Conservation (phyloP, 1,284 basidiomycete genomes). For the Sporisorium iseilematis-ciliati region DNA sequence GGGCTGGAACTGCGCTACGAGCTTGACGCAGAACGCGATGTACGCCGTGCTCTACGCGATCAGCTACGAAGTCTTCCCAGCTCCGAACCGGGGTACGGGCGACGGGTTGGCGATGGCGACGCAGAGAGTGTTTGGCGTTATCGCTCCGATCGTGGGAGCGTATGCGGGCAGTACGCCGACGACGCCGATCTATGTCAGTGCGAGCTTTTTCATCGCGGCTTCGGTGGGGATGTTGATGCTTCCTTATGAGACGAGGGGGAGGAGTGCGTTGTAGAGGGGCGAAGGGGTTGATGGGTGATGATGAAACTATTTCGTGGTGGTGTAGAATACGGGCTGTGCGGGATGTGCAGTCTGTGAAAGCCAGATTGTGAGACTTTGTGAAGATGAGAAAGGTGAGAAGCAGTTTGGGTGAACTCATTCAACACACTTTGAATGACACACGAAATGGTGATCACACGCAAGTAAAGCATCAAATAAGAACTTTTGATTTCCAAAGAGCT, state of each 20-base stretch:
- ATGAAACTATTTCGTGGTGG: background rate
- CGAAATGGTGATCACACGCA: too few species aligned
- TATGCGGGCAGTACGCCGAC: constrained; percentile 72
- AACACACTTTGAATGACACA: too few species aligned
- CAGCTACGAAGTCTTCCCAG: constrained; percentile 78
- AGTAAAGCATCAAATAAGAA: too few species aligned
- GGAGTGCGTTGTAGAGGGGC: constrained; percentile 21
- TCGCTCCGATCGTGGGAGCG: constrained; percentile 78
- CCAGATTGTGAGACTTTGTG: too few species aligned
- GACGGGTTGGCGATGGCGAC: constrained; percentile 77
- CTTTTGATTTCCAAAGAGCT: background rate
- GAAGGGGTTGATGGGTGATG: background rate
- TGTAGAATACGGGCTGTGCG: too few species aligned
- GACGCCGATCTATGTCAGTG: constrained; percentile 80
- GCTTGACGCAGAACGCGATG: constrained; percentile 76
- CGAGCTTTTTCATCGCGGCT: constrained; percentile 76
- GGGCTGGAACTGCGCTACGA: constrained; percentile 78
- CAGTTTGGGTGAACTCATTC: too few species aligned
- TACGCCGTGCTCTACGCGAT: constrained; percentile 79
- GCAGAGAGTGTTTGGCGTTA: constrained; percentile 77
- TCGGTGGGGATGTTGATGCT: constrained; percentile 77
- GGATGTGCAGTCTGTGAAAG: too few species aligned
- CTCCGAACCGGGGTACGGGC: constrained; percentile 79
- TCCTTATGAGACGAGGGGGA: constrained; percentile 76
- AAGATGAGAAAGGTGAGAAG: too few species aligned